Percentiles rank a stretch among this genome's conserved stretches.
These are phyloP conservation scores for Aspergillus oerlinghausenensis DNA, from an alignment of 2,329 filamentous ascomycete species.

Conservation along the genomic window DNA sequence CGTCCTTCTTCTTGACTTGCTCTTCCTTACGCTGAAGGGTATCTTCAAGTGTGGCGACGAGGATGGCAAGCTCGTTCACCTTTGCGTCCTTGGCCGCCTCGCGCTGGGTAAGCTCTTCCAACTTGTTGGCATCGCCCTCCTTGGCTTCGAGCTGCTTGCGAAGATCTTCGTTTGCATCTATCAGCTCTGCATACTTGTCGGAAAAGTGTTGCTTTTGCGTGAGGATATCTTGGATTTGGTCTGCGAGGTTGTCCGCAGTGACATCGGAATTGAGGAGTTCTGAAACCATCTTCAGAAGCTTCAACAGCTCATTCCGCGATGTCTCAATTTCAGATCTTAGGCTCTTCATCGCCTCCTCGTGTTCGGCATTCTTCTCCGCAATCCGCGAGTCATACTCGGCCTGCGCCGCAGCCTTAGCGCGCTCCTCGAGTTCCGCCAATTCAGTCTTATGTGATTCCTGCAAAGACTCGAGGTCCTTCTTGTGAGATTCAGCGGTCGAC, in stretches of 20 bases:
- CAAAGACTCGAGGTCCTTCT: slow-evolving; percentile 50
- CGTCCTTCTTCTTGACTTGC: slow-evolving; percentile 44
- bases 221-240: slow-evolving; percentile 56
- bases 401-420: slow-evolving; percentile 32
- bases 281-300: slow-evolving; percentile 58
- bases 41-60: slow-evolving; percentile 45
- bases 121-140: slow-evolving; percentile 32
- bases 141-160: slow-evolving; percentile 33
- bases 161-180: slow-evolving; percentile 37
- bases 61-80: slow-evolving; percentile 50
- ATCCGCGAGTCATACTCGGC: slow-evolving; percentile 35
- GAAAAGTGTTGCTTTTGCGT: slow-evolving; percentile 41
- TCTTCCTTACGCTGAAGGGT: slow-evolving; percentile 41
- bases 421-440: slow-evolving; percentile 36
- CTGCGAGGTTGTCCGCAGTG: slow-evolving; percentile 55
- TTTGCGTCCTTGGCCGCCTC: slow-evolving; percentile 47
- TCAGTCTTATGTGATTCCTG: slow-evolving; percentile 49
- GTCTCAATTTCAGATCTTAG: slow-evolving; percentile 61
- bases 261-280: slow-evolving; percentile 41
- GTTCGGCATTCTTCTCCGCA: slow-evolving; percentile 52
- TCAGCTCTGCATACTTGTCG: slow-evolving; percentile 39
- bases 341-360: slow-evolving; percentile 55
- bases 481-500: slow-evolving; percentile 50
- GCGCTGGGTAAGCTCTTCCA: slow-evolving; percentile 38
- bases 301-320: slow-evolving; percentile 62